Evolutionary conservation across 306 rosid genomes (phyloP).

Genomic region (Fragaria nilgerrensis): DNA sequence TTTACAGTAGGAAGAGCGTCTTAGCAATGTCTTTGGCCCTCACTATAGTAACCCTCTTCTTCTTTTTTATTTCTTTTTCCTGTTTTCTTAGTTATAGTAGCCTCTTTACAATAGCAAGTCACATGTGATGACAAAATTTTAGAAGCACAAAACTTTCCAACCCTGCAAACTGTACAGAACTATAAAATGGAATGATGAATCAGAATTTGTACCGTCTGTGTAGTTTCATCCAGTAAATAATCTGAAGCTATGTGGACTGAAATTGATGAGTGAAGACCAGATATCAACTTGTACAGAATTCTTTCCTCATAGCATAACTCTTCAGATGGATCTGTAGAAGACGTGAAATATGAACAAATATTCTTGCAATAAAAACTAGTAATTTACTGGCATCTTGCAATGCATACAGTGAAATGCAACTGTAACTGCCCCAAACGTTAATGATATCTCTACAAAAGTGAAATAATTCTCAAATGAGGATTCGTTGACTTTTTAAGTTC

Average conservation of each 20-base stretch:
- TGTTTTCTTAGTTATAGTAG: background rate
- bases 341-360: slow-evolving; percentile 9
- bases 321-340: slow-evolving; percentile 67
- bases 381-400: background rate
- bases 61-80: too few relatives aligned
- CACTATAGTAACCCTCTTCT: background rate
- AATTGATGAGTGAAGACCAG: slow-evolving; percentile 97
- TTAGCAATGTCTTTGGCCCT: background rate
- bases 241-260: slow-evolving; percentile 91
- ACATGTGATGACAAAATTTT: background rate
- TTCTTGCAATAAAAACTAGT: background rate
- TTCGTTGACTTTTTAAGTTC: background rate
- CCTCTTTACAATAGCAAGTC: background rate
- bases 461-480: background rate
- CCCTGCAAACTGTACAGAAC: background rate
- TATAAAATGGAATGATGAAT: background rate
- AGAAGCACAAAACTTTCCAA: background rate
- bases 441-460: background rate
- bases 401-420: slow-evolving; percentile 6
- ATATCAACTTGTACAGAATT: slow-evolving; percentile 88
- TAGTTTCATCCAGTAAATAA: slow-evolving; percentile 73
- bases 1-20: background rate
- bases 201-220: slow-evolving; percentile 48
- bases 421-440: background rate
- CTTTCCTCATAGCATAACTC: slow-evolving; percentile 85